Evolutionary conservation across 1,284 basidiomycete genomes (phyloP), one percentile per base, ranked within the genome.

Genomic region (Thecaphora frezii): DNA sequence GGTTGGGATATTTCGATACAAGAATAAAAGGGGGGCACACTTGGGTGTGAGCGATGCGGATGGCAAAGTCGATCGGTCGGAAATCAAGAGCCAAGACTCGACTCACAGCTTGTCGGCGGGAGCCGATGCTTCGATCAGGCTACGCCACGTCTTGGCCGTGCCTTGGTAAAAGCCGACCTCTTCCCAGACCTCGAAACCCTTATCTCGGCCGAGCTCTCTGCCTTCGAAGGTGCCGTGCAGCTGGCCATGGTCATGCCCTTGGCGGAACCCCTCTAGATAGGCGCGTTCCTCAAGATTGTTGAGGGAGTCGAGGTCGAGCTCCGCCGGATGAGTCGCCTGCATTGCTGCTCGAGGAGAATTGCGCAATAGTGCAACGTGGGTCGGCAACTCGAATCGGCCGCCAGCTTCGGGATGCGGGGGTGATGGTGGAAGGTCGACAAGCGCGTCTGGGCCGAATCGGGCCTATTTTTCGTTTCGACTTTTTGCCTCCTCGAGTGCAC

Each of bases 121-220:
- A 5, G 16, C 26, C 19, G 30, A 22, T 3, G 38, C 37, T 25
- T 62, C 46, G 36, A 69, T 19, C n/a, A 48, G 33, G 19, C 51
- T 44, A 42, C 49, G 45, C 89, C 90, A 96, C 56, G 88, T 84
- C 48, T 73, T 64, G 3, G 91, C 90, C 73, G 89, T 88, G 2
- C 92, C 93, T 72, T 90, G 85, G 76, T 94, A 94, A 76, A 88
- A 97, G 2, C 90, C 93, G 7, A 97, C 84, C 79, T 97, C 94
- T 79, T 96, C 92, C 92, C 93, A 97, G 78, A 97, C 86, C 80
- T 94, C 91, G 79, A 88, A 97, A 0, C 90, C 91, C 76, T 97
- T 93, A 73, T 91, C 88, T 58, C 87, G 85, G 1, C 93, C 94
- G 4, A 97, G 83, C 3, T 88, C 87, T n/a, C 92, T 84, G 4